Evolutionary conservation across 2,329 filamentous ascomycete species (phyloP).

Genomic region (Epichloe elymi): DNA sequence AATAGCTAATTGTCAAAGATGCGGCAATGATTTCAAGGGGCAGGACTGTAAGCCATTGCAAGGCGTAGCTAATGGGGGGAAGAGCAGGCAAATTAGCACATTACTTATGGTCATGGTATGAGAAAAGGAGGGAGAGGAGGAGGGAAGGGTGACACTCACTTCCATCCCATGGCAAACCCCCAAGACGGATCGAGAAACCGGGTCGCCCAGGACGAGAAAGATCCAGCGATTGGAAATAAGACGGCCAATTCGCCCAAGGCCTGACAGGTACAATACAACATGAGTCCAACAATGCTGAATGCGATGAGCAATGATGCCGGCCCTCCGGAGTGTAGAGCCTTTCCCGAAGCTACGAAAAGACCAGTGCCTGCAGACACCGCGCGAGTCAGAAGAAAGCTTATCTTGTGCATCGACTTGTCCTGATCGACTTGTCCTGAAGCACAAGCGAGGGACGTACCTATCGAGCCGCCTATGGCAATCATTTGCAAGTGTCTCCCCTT

Average conservation of each 20-base stretch:
- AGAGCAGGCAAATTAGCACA: neutral
- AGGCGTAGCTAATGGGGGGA: slow-evolving; percentile 47
- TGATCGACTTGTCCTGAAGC: neutral
- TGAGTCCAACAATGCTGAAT: slow-evolving; percentile 67
- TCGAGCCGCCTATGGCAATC: slow-evolving; percentile 92
- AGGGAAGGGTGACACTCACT: slow-evolving; percentile 35
- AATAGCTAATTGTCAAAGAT: slow-evolving; percentile 72
- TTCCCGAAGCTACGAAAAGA: slow-evolving; percentile 73
- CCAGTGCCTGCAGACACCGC: slow-evolving; percentile 41
- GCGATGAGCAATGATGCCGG: slow-evolving; percentile 67
- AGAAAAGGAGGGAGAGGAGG: neutral
- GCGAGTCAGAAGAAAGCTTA: neutral
- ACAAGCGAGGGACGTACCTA: slow-evolving; percentile 38
- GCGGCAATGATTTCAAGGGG: slow-evolving; percentile 81
- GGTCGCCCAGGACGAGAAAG: slow-evolving; percentile 84
- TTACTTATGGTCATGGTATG: neutral
- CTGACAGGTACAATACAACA: slow-evolving; percentile 88
- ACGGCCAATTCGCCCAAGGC: slow-evolving; percentile 87
- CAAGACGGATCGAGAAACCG: slow-evolving; percentile 87
- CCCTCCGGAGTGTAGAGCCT: slow-evolving; percentile 56
- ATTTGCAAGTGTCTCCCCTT: slow-evolving; percentile 86
- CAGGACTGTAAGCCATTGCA: slow-evolving; percentile 77
- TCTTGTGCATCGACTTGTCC: neutral
- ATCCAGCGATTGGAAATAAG: slow-evolving; percentile 78
- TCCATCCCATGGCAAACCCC: slow-evolving; percentile 95